Percentiles rank a stretch among this genome's conserved stretches.
phyloP scores from a whole-genome alignment of 176 grass and related monocot species.

The barley (Hordeum vulgare) region MorexV3_pseudomolecules_assembly NC_058520.1:37444386-37444885 shows the following conservation, averaged over 20 bases:
- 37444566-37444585: slow-evolving; percentile 80
- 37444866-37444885: slow-evolving; percentile 80
- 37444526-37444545: slow-evolving; percentile 74
- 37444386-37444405: slow-evolving; percentile 83
- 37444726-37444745: slow-evolving; percentile 81
- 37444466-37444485: slow-evolving; percentile 75
- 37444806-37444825: slow-evolving; percentile 84
- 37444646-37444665: slow-evolving; percentile 29
- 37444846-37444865: slow-evolving; percentile 91
- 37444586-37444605: slow-evolving; percentile 57
- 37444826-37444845: slow-evolving; percentile 99
- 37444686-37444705: slow-evolving; percentile 67
- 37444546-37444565: slow-evolving; percentile 60
- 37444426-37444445: slow-evolving; percentile 68
- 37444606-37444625: slow-evolving; percentile 69
- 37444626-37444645: slow-evolving; percentile 64
- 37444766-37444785: slow-evolving; percentile 82
- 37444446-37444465: slow-evolving; percentile 85
- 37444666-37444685: slow-evolving; percentile 47
- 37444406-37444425: slow-evolving; percentile 73
- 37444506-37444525: slow-evolving; percentile 79
- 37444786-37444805: slow-evolving; percentile 89
- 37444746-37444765: slow-evolving; percentile 69
- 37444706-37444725: slow-evolving; percentile 78
- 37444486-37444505: slow-evolving; percentile 83